These are phyloP conservation scores for Kwoniella europaea DNA, from an alignment of 768 basidiomycete species.

Conservation along the genomic window DNA sequence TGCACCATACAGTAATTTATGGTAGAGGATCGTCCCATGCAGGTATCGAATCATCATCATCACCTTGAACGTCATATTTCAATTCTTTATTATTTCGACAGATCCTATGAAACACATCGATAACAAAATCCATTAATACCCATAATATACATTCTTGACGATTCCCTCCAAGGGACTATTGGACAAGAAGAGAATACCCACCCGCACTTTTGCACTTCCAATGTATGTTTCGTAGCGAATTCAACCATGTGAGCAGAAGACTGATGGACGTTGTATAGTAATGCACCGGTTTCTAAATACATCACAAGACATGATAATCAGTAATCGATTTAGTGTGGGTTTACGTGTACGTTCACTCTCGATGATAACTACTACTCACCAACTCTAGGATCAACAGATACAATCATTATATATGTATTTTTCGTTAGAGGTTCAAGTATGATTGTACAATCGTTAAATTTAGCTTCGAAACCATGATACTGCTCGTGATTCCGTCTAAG, in stretches of 20 bases:
- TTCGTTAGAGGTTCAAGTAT: conserved; percentile 83
- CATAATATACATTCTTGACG: background rate
- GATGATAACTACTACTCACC: conserved; percentile 62
- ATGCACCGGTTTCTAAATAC: conserved; percentile 76
- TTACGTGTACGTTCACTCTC: no score
- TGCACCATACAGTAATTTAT: background rate
- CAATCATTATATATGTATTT: conserved; percentile 89
- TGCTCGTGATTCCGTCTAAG: conserved; percentile 32
- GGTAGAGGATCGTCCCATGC: conserved; percentile 47
- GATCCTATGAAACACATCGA: conserved; percentile 21
- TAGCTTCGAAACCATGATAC: conserved; percentile 53
- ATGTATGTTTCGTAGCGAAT: conserved; percentile 58
- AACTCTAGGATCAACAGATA: conserved; percentile 85
- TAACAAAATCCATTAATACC: background rate
- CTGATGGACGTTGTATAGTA: conserved; percentile 84
- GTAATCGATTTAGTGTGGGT: no score
- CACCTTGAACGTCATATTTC: conserved; percentile 45
- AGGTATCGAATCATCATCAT: conserved; percentile 39
- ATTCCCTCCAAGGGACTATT: no score
- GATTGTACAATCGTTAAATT: conserved; percentile 51
- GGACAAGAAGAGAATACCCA: conserved; percentile 29
- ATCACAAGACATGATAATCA: background rate
- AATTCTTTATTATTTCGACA: conserved; percentile 43
- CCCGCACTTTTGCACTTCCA: conserved; percentile 51
- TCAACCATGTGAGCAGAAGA: conserved; percentile 87